Percentiles rank a stretch among this genome's conserved stretches.
phyloP scores from a whole-genome alignment of 1,284 basidiomycete genomes.

The Trametes hirsuta region DNA sequence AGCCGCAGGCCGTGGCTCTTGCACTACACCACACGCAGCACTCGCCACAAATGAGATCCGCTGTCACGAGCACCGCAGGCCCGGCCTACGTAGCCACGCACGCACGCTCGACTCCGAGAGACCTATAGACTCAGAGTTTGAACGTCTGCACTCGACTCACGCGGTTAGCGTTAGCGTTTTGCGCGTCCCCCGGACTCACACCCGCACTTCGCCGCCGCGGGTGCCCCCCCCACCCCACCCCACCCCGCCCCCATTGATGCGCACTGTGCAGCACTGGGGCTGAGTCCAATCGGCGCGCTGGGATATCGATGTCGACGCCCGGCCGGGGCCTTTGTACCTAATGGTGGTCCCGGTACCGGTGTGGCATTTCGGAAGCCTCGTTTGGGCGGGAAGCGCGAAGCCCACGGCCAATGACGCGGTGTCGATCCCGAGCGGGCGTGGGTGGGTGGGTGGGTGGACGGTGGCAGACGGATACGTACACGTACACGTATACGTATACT shows the following conservation, averaged over 20 bases:
- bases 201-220: slow-evolving; percentile 5
- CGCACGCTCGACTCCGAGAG: neutral
- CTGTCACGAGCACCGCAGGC: neutral
- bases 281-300: neutral
- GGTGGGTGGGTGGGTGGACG: too few species aligned
- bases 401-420: neutral
- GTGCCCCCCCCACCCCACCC: neutral
- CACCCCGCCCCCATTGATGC: too few species aligned
- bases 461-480: neutral
- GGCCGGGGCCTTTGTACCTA: neutral
- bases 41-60: too few species aligned
- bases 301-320: neutral
- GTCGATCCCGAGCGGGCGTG: too few species aligned
- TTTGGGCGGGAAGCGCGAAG: neutral
- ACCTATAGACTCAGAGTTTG: neutral
- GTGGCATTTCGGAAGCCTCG: neutral
- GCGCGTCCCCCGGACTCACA: neutral
- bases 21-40: too few species aligned
- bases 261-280: too few species aligned
- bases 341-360: neutral
- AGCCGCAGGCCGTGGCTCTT: too few species aligned
- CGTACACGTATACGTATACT: neutral
- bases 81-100: neutral
- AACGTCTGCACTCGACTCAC: neutral
- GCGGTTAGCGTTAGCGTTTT: too few species aligned